phyloP scores from a whole-genome alignment of 2,329 filamentous ascomycete species.

The Balansia obtecta region DNA sequence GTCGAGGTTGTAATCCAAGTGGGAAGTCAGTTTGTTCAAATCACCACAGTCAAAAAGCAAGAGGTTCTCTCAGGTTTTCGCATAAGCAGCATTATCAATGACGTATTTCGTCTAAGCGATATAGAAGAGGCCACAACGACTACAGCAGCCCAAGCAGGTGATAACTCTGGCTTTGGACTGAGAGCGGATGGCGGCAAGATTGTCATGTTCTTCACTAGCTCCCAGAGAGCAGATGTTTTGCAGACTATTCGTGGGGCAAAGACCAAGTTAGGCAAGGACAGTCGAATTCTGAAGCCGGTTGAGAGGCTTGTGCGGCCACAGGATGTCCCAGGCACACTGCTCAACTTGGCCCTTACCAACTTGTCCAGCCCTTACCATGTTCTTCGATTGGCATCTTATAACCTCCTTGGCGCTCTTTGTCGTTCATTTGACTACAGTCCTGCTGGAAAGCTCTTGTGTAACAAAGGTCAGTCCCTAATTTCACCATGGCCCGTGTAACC shows the following conservation, averaged over 20 bases:
- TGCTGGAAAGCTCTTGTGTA: slow-evolving; percentile 47
- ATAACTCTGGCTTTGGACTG: slow-evolving; percentile 55
- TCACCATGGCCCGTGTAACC: too few relatives aligned
- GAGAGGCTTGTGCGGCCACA: slow-evolving; percentile 56
- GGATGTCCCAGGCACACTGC: slow-evolving; percentile 55
- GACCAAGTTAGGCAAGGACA: slow-evolving; percentile 51
- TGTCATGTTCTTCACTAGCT: slow-evolving; percentile 59
- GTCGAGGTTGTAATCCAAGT: slow-evolving; percentile 58
- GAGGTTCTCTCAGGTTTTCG: slow-evolving; percentile 51
- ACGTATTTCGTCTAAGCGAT: slow-evolving; percentile 56
- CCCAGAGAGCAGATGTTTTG: slow-evolving; percentile 50
- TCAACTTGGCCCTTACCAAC: slow-evolving; percentile 57
- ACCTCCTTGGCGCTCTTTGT: slow-evolving; percentile 53
- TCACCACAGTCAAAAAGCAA: slow-evolving; percentile 56
- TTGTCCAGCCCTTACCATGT: slow-evolving; percentile 48
- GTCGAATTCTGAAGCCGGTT: slow-evolving; percentile 44
- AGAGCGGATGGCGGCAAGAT: slow-evolving; percentile 58
- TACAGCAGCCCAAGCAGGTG: slow-evolving; percentile 45
- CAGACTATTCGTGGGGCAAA: slow-evolving; percentile 52
- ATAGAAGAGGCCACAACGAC: slow-evolving; percentile 51
- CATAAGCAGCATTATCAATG: slow-evolving; percentile 52
- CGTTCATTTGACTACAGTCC: slow-evolving; percentile 55
- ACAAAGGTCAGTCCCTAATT: slow-evolving; percentile 35
- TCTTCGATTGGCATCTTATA: slow-evolving; percentile 53
- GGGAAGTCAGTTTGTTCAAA: slow-evolving; percentile 56